A percentile compares a stretch with the other conserved stretches of the same genome.
These are phyloP conservation scores for Aureobasidium vineae DNA, from an alignment of 2,329 filamentous ascomycete species.

Conservation along the genomic window DNA sequence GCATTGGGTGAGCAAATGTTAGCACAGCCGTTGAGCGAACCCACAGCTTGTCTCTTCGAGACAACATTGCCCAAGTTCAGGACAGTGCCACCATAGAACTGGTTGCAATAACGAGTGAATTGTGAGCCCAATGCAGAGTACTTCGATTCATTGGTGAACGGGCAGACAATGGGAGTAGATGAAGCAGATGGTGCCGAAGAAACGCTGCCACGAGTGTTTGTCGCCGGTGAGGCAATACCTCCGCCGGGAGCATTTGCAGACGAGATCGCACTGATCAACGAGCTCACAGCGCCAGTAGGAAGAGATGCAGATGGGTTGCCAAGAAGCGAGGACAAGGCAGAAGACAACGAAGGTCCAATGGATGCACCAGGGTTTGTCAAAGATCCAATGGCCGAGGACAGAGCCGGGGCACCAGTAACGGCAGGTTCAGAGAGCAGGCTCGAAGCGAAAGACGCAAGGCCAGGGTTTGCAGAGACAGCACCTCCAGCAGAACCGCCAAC, in stretches of 20 bases:
- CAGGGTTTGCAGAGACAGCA: background rate
- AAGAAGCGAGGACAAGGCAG: slow-evolving; percentile 4
- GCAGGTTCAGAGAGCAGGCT: background rate
- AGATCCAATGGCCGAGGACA: slow-evolving; percentile 5
- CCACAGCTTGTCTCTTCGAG: slow-evolving; percentile 4
- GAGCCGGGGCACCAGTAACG: slow-evolving; percentile 1
- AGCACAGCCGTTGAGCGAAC: slow-evolving; percentile 1
- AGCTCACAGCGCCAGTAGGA: background rate
- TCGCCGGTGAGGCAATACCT: background rate
- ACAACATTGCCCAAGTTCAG: background rate
- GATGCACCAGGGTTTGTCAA: slow-evolving; percentile 11
- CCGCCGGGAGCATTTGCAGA: background rate
- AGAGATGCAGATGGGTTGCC: slow-evolving; percentile 18
- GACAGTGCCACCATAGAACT: slow-evolving; percentile 20
- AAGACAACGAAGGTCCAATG: slow-evolving; percentile 8
- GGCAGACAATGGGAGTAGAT: slow-evolving; percentile 5
- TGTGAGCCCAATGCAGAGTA: background rate
- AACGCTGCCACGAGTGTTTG: background rate
- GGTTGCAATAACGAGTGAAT: slow-evolving; percentile 20
- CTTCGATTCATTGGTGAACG: background rate
- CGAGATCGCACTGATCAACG: background rate
- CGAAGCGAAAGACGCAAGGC: background rate
- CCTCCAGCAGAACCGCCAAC: background rate
- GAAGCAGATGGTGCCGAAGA: background rate
- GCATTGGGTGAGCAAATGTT: slow-evolving; percentile 3